Conservation (phyloP, 176 grass and related monocot genomes). For the Ensete glaucum region DNA sequence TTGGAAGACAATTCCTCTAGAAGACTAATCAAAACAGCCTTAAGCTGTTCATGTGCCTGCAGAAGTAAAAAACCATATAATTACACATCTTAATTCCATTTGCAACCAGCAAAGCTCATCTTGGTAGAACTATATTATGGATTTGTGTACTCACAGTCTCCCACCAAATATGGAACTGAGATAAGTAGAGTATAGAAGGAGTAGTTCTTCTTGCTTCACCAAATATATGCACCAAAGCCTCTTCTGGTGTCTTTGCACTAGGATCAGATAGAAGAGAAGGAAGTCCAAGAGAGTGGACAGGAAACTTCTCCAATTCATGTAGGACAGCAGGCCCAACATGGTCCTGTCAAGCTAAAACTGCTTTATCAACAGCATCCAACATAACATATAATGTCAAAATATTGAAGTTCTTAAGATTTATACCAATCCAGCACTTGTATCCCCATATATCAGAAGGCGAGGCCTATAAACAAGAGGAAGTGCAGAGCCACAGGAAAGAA, state of each 20-base stretch:
- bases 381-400: conserved; percentile 1
- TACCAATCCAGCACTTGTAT: conserved; percentile 88
- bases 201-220: conserved; percentile 97
- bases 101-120: not conserved
- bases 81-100: not conserved
- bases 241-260: conserved; percentile 99
- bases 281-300: conserved; percentile 86
- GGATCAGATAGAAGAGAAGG: conserved; percentile 97
- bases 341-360: conserved; percentile 60
- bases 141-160: conserved; percentile 68
- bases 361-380: conserved; percentile 27
- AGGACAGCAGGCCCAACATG: conserved; percentile 96
- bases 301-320: conserved; percentile 98
- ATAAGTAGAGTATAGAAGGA: conserved; percentile 87
- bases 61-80: conserved; percentile 17
- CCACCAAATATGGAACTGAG: conserved; percentile 99
- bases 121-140: not conserved
- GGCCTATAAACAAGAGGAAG: conserved; percentile 95
- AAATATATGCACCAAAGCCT: conserved; percentile 99
- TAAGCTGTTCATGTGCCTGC: conserved; percentile 93
- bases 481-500: conserved; percentile 62
- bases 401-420: conserved; percentile 10
- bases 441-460: conserved; percentile 76
- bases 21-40: conserved; percentile 76
- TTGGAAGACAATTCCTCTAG: conserved; percentile 91